phyloP scores from a whole-genome alignment of 495 filamentous ascomycete genomes.

The Cetradonia linearis region DNA sequence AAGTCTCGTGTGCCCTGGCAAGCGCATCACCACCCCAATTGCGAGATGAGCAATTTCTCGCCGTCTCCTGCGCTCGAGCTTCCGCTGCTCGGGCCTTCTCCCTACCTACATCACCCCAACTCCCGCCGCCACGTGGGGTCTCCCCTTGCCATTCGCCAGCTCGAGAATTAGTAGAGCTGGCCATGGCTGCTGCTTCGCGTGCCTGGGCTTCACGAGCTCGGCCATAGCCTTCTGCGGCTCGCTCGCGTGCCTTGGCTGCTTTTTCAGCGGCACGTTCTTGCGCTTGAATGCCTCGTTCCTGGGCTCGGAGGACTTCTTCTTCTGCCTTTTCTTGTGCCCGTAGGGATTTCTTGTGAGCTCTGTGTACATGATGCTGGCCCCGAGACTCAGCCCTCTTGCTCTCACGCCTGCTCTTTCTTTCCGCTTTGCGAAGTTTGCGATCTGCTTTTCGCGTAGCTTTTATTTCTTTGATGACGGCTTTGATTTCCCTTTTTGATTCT shows the following conservation, averaged over 20 bases:
- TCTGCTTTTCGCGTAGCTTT: conserved; percentile 14
- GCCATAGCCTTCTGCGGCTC: conserved; percentile 2
- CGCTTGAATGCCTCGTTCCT: conserved; percentile 2
- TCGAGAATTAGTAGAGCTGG: not conserved
- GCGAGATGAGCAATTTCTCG: not conserved
- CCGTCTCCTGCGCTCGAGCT: conserved; percentile 5
- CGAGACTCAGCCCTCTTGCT: conserved; percentile 9
- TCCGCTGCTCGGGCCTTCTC: conserved; percentile 1
- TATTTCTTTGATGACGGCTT: conserved; percentile 16
- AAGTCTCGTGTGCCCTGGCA: not conserved
- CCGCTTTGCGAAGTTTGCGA: conserved; percentile 14
- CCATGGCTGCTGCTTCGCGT: not conserved
- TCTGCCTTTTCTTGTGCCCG: conserved; percentile 4
- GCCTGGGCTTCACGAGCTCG: conserved; percentile 8
- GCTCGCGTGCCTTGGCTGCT: not conserved
- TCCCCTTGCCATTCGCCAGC: conserved; percentile 4
- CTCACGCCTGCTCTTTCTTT: conserved; percentile 7
- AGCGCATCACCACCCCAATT: not conserved
- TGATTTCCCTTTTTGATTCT: conserved; percentile 18
- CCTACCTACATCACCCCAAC: not conserved
- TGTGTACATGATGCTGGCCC: not conserved
- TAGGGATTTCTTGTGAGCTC: not conserved
- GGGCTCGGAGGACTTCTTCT: conserved; percentile 4
- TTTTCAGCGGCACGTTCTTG: not conserved
- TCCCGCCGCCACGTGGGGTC: not conserved